These are phyloP conservation scores for Dipsacomyces acuminosporus DNA, from an alignment of 371 early-diverging fungal species.

Conservation along the genomic window DNA sequence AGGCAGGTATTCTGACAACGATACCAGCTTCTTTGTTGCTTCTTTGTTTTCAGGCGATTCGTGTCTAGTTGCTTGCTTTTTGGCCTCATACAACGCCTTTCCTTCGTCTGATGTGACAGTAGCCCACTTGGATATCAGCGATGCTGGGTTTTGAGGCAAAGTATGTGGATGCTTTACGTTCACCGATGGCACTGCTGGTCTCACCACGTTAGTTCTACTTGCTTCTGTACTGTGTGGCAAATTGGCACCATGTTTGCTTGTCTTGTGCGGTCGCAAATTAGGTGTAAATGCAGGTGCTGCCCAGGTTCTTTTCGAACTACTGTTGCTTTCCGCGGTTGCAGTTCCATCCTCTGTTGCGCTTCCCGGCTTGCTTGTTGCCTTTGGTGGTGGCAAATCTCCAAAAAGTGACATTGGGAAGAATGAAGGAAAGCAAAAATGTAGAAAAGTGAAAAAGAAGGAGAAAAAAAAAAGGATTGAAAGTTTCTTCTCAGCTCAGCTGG, in stretches of 20 bases:
- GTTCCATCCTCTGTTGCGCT: not conserved
- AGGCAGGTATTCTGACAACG: slow-evolving; percentile 31
- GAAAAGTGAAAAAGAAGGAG: not conserved
- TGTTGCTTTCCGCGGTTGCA: too few relatives aligned
- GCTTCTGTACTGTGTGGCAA: too few relatives aligned
- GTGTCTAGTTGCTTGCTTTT: not conserved
- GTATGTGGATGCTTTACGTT: slow-evolving; percentile 24
- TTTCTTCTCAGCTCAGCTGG: too few relatives aligned
- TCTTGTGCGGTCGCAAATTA: slow-evolving; percentile 23
- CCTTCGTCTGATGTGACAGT: slow-evolving; percentile 9
- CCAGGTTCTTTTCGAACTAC: slow-evolving; percentile 15
- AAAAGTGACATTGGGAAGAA: slow-evolving; percentile 40
- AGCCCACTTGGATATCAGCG: slow-evolving; percentile 28
- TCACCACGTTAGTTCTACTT: not conserved
- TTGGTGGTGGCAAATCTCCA: slow-evolving; percentile 29
- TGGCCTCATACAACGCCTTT: slow-evolving; percentile 2
- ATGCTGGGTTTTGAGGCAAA: slow-evolving; percentile 15
- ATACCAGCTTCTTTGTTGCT: not conserved
- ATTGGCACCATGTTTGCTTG: slow-evolving; percentile 6
- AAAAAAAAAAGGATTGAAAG: not conserved
- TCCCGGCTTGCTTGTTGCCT: not conserved
- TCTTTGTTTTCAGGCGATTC: too few relatives aligned
- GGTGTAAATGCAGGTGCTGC: slow-evolving; percentile 20
- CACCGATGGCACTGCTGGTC: not conserved
- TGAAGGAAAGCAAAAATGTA: too few relatives aligned